Evolutionary conservation across 1,284 basidiomycete species (phyloP).

Genomic region (Rhodofomes roseus): DNA sequence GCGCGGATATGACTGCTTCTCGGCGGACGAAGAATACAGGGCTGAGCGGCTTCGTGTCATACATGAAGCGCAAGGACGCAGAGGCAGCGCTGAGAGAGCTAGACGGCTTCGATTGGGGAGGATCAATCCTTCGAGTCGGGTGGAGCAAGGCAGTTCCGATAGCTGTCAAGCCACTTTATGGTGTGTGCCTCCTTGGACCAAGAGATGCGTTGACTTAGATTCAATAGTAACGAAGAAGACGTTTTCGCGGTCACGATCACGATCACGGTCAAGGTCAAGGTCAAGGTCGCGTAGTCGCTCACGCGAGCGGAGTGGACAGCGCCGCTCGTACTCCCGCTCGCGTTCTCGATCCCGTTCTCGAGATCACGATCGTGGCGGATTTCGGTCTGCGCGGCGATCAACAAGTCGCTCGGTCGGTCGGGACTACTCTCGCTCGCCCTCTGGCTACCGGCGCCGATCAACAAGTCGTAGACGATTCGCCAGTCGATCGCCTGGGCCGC

Average conservation of each 20-base stretch:
- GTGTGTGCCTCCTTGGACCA: slow-evolving; percentile 41
- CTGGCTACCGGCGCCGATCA: slow-evolving; percentile 24
- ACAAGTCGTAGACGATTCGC: slow-evolving; percentile 30
- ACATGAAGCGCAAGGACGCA: slow-evolving; percentile 89
- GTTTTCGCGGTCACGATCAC: slow-evolving; percentile 14
- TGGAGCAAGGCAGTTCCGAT: slow-evolving; percentile 96
- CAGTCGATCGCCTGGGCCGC: slow-evolving; percentile 40
- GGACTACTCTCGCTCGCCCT: slow-evolving; percentile 41
- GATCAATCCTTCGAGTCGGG: slow-evolving; percentile 77
- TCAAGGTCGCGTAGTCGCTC: slow-evolving; percentile 34
- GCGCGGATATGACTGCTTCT: slow-evolving; percentile 69
- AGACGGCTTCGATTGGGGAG: slow-evolving; percentile 92
- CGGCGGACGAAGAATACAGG: slow-evolving; percentile 67
- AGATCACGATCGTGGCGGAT: slow-evolving; percentile 36
- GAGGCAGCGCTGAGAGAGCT: slow-evolving; percentile 83
- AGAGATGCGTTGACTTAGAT: background rate
- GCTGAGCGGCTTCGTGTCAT: slow-evolving; percentile 93
- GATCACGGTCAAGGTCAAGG: slow-evolving; percentile 15
- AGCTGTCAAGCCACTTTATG: slow-evolving; percentile 75
- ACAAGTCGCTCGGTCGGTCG: slow-evolving; percentile 36
- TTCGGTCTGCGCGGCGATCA: slow-evolving; percentile 33
- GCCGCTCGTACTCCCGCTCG: slow-evolving; percentile 35
- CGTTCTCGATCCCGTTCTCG: slow-evolving; percentile 50
- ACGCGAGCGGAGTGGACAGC: slow-evolving; percentile 16
- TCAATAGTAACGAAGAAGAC: slow-evolving; percentile 30